Evolutionary conservation across 2,329 filamentous ascomycete genomes (phyloP).

Genomic region (Immersiporthe knoxdaviesiana): DNA sequence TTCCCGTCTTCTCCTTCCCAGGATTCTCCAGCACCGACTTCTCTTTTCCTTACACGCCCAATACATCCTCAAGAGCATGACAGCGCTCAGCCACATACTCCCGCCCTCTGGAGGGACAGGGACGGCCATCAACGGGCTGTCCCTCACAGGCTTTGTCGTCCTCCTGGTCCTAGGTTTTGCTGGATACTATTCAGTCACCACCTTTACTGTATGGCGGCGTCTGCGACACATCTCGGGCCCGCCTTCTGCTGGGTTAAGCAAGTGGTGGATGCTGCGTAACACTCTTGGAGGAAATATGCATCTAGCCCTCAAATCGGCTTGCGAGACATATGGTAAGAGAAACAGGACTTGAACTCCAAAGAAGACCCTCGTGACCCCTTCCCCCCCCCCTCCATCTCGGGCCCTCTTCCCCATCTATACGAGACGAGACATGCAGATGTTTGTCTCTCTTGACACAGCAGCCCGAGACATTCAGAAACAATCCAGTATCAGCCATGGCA

Average conservation of each 20-base stretch:
- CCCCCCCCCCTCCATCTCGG: conserved; percentile 14
- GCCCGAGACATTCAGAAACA: conserved; percentile 23
- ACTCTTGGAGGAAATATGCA: conserved; percentile 36
- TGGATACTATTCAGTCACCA: conserved; percentile 29
- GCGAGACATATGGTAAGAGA: conserved; percentile 34
- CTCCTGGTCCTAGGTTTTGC: conserved; percentile 28
- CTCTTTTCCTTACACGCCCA: not conserved
- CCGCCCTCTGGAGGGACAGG: conserved; percentile 8
- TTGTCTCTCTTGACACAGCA: conserved; percentile 21
- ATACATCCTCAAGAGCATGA: conserved; percentile 15
- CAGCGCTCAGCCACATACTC: conserved; percentile 22
- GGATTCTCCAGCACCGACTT: not conserved
- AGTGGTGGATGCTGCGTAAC: conserved; percentile 38
- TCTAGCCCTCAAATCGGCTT: conserved; percentile 34
- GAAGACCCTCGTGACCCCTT: not conserved
- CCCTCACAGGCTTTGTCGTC: conserved; percentile 15
- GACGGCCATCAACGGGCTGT: conserved; percentile 8
- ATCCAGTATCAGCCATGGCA: conserved; percentile 1
- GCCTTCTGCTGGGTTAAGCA: conserved; percentile 33
- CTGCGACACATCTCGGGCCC: conserved; percentile 37
- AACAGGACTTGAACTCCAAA: conserved; percentile 1
- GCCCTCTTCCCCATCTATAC: conserved; percentile 21
- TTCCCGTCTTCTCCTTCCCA: conserved; percentile 17
- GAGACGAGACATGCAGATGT: conserved; percentile 27
- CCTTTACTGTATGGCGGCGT: conserved; percentile 33